phyloP scores from a whole-genome alignment of 371 early-diverging fungal genomes.

The Mucor racemosus region DNA sequence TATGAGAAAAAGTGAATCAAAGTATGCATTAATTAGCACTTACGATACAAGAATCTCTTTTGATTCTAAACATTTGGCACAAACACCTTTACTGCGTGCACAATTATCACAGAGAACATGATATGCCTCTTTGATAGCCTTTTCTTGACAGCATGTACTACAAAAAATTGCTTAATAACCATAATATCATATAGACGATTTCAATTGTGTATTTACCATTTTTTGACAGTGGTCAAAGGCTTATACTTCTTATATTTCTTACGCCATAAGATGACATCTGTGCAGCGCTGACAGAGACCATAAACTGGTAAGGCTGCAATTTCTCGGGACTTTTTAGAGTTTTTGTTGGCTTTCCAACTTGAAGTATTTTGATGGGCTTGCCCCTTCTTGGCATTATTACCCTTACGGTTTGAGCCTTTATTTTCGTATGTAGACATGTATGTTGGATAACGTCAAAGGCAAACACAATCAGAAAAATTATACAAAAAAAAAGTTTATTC shows the following conservation, averaged over 20 bases:
- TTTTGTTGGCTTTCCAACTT: constrained; percentile 88
- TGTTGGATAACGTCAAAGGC: background rate
- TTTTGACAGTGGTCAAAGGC: constrained; percentile 88
- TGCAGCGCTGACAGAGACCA: constrained; percentile 90
- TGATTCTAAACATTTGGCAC: constrained; percentile 90
- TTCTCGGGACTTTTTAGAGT: constrained; percentile 76
- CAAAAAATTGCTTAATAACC: background rate
- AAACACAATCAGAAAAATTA: constrained; percentile 11
- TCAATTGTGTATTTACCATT: constrained; percentile 65
- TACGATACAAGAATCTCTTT: constrained; percentile 71
- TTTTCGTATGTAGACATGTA: constrained; percentile 35
- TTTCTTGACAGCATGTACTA: constrained; percentile 72
- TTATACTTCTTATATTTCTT: constrained; percentile 97
- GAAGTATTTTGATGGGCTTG: constrained; percentile 91
- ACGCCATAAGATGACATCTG: constrained; percentile 88
- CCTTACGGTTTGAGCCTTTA: constrained; percentile 59
- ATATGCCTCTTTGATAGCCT: constrained; percentile 91
- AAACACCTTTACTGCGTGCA: constrained; percentile 78
- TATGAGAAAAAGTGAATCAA: background rate
- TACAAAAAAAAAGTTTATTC: constrained; percentile 11
- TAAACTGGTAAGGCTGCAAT: constrained; percentile 84
- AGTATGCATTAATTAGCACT: background rate
- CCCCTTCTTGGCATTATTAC: constrained; percentile 70
- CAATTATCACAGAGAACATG: constrained; percentile 93
- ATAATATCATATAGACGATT: background rate